Evolutionary conservation across 2,329 filamentous ascomycete genomes (phyloP).

Genomic region (Orbilia javanica): DNA sequence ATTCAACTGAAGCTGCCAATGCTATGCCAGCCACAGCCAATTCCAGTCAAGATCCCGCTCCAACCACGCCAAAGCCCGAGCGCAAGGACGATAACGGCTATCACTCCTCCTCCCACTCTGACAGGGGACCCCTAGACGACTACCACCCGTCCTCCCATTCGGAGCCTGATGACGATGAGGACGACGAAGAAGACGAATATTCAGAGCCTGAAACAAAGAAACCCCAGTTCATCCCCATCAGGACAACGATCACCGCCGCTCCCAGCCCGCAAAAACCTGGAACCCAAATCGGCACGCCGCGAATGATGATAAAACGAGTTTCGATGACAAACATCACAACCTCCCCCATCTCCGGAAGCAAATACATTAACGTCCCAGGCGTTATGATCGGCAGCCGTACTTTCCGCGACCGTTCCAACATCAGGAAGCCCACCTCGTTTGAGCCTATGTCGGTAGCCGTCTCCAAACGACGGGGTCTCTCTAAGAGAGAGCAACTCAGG

Average conservation of each 20-base stretch:
- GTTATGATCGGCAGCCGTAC: constrained; percentile 50
- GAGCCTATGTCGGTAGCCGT: constrained; percentile 27
- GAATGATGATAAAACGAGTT: constrained; percentile 57
- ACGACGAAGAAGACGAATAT: constrained; percentile 18
- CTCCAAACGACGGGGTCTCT: constrained; percentile 44
- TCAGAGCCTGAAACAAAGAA: constrained; percentile 28
- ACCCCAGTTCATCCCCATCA: constrained; percentile 38
- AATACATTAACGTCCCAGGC: constrained; percentile 40
- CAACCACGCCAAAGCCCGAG: neutral
- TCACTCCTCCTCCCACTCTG: constrained; percentile 55
- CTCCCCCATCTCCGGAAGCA: constrained; percentile 45
- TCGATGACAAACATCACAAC: constrained; percentile 57
- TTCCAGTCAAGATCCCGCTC: neutral
- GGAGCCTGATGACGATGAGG: constrained; percentile 18
- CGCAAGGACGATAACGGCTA: constrained; percentile 37
- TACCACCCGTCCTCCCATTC: constrained; percentile 50
- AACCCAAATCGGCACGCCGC: constrained; percentile 41
- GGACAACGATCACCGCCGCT: constrained; percentile 36
- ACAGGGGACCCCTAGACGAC: constrained; percentile 33
- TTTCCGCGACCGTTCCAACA: constrained; percentile 50
- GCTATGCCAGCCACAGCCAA: neutral
- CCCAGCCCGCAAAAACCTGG: constrained; percentile 1
- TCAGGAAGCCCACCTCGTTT: constrained; percentile 35
- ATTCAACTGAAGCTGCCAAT: constrained; percentile 32
- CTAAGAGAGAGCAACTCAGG: constrained; percentile 34